Conservation (phyloP, 106 monocot species). For the Agapanthus africanus region DNA sequence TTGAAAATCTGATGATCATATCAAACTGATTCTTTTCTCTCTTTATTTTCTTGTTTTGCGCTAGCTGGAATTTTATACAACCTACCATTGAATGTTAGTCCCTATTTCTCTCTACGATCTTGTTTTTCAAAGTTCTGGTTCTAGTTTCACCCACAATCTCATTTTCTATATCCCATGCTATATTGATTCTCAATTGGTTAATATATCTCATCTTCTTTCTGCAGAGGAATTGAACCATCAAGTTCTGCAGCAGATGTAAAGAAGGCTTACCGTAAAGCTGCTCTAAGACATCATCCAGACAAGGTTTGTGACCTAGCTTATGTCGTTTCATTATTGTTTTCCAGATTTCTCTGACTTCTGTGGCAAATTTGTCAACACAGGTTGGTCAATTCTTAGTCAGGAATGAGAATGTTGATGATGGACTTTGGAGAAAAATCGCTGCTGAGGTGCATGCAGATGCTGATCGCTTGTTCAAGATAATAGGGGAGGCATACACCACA, state of each 20-base stretch:
- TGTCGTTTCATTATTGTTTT: background rate
- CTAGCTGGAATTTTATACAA: no score
- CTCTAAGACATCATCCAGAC: slow-evolving; percentile 87
- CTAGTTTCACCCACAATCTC: no score
- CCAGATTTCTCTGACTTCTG: background rate
- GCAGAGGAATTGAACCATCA: slow-evolving; percentile 79
- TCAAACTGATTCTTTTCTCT: no score
- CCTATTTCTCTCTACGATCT: no score
- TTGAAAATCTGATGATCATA: no score
- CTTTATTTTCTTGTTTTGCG: no score
- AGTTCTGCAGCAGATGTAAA: slow-evolving; percentile 73
- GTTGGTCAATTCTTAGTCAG: slow-evolving; percentile 65
- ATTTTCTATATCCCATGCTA: no score
- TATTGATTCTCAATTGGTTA: background rate
- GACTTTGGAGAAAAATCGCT: slow-evolving; percentile 63
- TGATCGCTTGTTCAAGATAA: slow-evolving; percentile 86
- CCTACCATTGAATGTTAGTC: no score
- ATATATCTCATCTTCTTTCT: background rate
- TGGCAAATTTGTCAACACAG: slow-evolving; percentile 32
- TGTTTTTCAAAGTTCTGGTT: no score
- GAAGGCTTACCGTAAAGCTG: slow-evolving; percentile 92
- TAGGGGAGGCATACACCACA: slow-evolving; percentile 79
- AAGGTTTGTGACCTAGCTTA: slow-evolving; percentile 39
- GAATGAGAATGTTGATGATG: slow-evolving; percentile 63
- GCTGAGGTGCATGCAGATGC: slow-evolving; percentile 74